A percentile compares a stretch with the other conserved stretches of the same genome.
These are phyloP conservation scores for Fistulinella cinereoalba DNA, from an alignment of 1,284 basidiomycete species.

Conservation along the genomic window DNA sequence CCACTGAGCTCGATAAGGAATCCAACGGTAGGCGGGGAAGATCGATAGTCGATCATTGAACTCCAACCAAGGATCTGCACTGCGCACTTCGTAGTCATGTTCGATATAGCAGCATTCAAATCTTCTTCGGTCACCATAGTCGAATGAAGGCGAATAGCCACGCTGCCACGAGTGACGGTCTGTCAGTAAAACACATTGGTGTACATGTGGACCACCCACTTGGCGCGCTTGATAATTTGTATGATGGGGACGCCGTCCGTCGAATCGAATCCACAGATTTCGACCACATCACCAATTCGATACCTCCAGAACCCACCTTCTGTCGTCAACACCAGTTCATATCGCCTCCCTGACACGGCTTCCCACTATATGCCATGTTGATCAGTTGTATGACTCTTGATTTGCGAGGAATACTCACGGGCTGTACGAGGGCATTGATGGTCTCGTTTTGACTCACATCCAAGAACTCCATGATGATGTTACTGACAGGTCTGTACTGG, in stretches of 20 bases:
- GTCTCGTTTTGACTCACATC: conserved; percentile 3
- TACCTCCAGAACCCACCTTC: conserved; percentile 26
- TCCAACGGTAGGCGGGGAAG: conserved; percentile 11
- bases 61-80: conserved; percentile 20
- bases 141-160: conserved; percentile 10
- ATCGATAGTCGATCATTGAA: conserved; percentile 9
- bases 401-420: conserved; percentile 2
- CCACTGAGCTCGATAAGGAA: conserved; percentile 20
- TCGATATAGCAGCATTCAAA: conserved; percentile 8
- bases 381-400: background rate
- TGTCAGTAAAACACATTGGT: background rate
- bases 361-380: conserved; percentile 20
- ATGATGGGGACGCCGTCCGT: conserved; percentile 18
- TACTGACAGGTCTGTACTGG: background rate
- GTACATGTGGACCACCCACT: conserved; percentile 1
- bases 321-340: conserved; percentile 22
- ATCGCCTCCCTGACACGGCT: conserved; percentile 10
- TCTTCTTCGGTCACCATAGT: conserved; percentile 16
- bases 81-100: background rate
- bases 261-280: conserved; percentile 21
- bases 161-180: background rate
- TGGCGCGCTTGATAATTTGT: conserved; percentile 15
- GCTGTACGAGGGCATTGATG: background rate
- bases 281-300: conserved; percentile 21
- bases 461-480: conserved; percentile 10